Conservation (phyloP, 805 yeast genomes). For the Candida caryicola region DNA sequence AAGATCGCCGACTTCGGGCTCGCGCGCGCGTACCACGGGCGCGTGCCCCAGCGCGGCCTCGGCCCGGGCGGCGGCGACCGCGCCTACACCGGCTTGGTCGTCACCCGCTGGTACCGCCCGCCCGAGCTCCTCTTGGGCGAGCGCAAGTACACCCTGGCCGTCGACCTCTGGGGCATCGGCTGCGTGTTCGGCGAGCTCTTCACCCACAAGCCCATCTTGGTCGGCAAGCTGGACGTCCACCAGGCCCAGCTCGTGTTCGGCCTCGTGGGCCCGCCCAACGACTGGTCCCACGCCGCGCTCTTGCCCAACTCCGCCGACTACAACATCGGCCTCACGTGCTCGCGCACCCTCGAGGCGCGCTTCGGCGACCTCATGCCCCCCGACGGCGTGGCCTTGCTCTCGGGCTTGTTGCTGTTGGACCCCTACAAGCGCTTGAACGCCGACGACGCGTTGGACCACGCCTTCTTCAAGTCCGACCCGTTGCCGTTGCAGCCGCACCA, state of each 20-base stretch:
- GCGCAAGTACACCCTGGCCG: slow-evolving; percentile 83
- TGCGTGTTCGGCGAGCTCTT: slow-evolving; percentile 93
- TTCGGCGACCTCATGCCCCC: slow-evolving; percentile 44
- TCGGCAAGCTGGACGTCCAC: slow-evolving; percentile 81
- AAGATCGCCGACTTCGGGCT: slow-evolving; percentile 96
- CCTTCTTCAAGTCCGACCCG: slow-evolving; percentile 68
- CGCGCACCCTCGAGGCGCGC: slow-evolving; percentile 46
- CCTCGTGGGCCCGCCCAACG: slow-evolving; percentile 76
- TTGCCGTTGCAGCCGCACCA: slow-evolving; percentile 52
- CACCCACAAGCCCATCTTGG: slow-evolving; percentile 75
- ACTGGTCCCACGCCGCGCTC: slow-evolving; percentile 59
- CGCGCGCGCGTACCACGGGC: slow-evolving; percentile 72
- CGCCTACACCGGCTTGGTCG: slow-evolving; percentile 66
- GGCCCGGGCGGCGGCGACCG: slow-evolving; percentile 60
- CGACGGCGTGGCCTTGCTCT: slow-evolving; percentile 54
- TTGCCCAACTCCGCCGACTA: slow-evolving; percentile 56
- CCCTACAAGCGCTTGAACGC: slow-evolving; percentile 79
- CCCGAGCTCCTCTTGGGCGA: slow-evolving; percentile 91
- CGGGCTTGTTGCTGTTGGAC: slow-evolving; percentile 62
- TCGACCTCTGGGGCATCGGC: slow-evolving; percentile 97
- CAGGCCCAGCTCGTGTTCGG: slow-evolving; percentile 82
- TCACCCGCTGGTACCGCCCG: slow-evolving; percentile 96
- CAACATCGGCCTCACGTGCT: slow-evolving; percentile 43
- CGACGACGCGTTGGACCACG: slow-evolving; percentile 65
- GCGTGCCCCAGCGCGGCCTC: slow-evolving; percentile 48